Conservation (phyloP, 2,329 filamentous ascomycete genomes). For the Keithomyces neogunnii region DNA sequence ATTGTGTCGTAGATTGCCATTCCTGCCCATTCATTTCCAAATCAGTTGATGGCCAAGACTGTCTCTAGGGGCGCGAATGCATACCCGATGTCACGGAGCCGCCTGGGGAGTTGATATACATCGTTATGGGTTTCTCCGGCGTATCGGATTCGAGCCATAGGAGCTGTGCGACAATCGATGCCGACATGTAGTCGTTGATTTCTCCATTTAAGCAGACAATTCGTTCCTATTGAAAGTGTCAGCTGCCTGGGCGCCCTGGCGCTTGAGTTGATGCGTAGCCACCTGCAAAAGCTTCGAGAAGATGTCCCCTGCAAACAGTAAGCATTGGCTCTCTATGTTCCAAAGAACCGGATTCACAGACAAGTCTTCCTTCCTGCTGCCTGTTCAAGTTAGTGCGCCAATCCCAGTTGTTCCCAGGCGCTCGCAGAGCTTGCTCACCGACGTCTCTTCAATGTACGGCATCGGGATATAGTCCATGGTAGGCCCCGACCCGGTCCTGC, state of each 20-base stretch:
- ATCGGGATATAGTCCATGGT: constrained; percentile 40
- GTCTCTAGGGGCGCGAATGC: constrained; percentile 1
- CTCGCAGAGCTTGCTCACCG: constrained; percentile 20
- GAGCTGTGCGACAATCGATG: constrained; percentile 90
- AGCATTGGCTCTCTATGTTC: constrained; percentile 4
- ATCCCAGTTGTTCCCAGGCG: neutral
- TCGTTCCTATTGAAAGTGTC: constrained; percentile 54
- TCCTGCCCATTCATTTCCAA: constrained; percentile 25
- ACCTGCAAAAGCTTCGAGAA: constrained; percentile 71
- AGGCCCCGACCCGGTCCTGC: constrained; percentile 18
- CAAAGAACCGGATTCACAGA: constrained; percentile 31
- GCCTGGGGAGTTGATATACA: constrained; percentile 97
- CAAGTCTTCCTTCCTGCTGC: constrained; percentile 71
- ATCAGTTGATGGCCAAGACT: neutral
- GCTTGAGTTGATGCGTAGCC: neutral
- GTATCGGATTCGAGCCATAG: constrained; percentile 97
- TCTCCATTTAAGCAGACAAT: constrained; percentile 90
- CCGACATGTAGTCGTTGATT: constrained; percentile 83
- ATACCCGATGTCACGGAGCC: constrained; percentile 71
- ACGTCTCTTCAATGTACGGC: constrained; percentile 46
- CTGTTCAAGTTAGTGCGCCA: constrained; percentile 35
- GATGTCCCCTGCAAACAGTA: constrained; percentile 57
- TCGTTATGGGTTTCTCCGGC: constrained; percentile 86
- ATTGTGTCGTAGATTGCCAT: constrained; percentile 97
- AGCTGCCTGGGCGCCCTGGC: constrained; percentile 4